Base-by-base conservation (phyloP, 805 yeast species). In the Wickerhamomyces rabaulensis region DNA sequence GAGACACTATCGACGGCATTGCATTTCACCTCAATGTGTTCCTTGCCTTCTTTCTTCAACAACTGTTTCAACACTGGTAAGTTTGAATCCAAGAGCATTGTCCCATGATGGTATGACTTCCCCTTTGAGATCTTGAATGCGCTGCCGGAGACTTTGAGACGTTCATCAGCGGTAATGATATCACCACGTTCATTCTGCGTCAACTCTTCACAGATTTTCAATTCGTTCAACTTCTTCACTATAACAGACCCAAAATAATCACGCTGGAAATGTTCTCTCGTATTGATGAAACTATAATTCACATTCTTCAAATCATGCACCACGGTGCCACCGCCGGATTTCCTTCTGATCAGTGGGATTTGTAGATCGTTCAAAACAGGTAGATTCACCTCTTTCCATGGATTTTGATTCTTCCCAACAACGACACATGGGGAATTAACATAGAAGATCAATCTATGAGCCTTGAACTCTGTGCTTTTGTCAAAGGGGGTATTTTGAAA, bases 301-400 rank as follows among this genome's bases (percentile, higher is more conserved):
- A 84, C 80, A 57, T 94, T 94, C 0, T 97, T 96, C 6, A 73
- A 53, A 64, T 92, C 99, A 62, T 94, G 99, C 10, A 90, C 96
- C 1, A 94, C 99, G 0, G 97, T 81, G 0, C 99, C 99, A 2
- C 99, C 99, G 0, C 99, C 99, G 9, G 94, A 83, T 41, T 76
- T 69, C 46, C 99, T 71, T 54, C 99, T 71, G 6, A 94, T 61
- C 8, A 91, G 59, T 0, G 95, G 92, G 22, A 87, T 73, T 3
- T 69, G 68, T 4, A 76, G 62, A 1, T 69, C 53, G 4, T 73
- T 66, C 6, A 87, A 66, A 13, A 79, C 58, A 0, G 79, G 73
- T 3, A 94, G 47, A 56, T 87, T 86, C 36, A 82, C 75, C 61
- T 94, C 99, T 48, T 81, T 78, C 88, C 92, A 92, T 3, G 97